phyloP scores from a whole-genome alignment of 148 eudicot species.

The Cornus kousa region DNA sequence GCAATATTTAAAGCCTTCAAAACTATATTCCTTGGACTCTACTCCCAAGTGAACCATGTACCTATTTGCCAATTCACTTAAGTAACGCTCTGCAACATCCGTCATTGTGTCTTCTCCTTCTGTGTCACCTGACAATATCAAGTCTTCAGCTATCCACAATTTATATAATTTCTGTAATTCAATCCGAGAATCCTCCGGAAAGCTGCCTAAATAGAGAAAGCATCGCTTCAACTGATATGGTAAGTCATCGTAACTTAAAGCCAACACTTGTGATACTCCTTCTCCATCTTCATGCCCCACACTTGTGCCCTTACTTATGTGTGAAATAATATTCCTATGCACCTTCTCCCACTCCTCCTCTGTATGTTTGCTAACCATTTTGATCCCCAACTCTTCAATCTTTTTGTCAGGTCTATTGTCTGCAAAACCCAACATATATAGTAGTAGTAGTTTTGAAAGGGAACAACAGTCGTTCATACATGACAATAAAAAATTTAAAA shows the following conservation, averaged over 20 bases:
- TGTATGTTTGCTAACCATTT: slow-evolving; percentile 21
- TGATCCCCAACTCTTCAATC: slow-evolving; percentile 22
- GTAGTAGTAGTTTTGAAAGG: no score
- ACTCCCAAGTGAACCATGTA: not conserved
- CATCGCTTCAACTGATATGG: slow-evolving; percentile 27
- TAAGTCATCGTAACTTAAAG: slow-evolving; percentile 34
- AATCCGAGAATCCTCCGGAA: slow-evolving; percentile 26
- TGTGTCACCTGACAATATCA: slow-evolving; percentile 8
- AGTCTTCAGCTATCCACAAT: slow-evolving; percentile 44
- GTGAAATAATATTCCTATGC: not conserved
- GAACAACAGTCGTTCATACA: no score
- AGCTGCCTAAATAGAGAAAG: slow-evolving; percentile 25
- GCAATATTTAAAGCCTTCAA: not conserved
- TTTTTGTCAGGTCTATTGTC: not conserved
- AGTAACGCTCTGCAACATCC: slow-evolving; percentile 2
- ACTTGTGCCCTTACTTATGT: slow-evolving; percentile 7
- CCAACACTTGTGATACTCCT: slow-evolving; percentile 15
- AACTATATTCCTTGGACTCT: no score
- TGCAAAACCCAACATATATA: no score
- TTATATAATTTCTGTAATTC: slow-evolving; percentile 17
- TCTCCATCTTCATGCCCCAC: slow-evolving; percentile 1
- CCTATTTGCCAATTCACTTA: slow-evolving; percentile 2
- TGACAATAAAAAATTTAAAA: no score
- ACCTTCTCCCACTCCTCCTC: not conserved
- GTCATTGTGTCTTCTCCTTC: slow-evolving; percentile 5